phyloP scores from a whole-genome alignment of 495 filamentous ascomycete genomes.

The Podospora bellae-mahoneyi region DNA sequence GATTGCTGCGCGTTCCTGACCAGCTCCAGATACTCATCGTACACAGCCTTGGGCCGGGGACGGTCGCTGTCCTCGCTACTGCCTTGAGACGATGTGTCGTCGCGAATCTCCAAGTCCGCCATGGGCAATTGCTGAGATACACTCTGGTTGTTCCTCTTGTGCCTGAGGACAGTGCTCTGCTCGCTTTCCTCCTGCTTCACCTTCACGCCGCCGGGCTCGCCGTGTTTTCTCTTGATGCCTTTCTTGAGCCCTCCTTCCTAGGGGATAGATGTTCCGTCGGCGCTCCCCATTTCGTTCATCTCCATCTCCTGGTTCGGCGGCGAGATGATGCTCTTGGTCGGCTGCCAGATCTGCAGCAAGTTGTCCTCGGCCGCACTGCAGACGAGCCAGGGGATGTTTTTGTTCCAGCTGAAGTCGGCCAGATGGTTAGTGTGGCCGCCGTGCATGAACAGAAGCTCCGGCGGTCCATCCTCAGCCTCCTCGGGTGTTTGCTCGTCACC shows the following conservation, averaged over 20 bases:
- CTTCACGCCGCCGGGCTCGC: neutral
- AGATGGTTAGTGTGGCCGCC: slow-evolving; percentile 96
- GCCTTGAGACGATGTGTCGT: neutral
- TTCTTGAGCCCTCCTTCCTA: neutral
- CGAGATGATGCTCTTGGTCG: slow-evolving; percentile 83
- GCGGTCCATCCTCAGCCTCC: slow-evolving; percentile 93
- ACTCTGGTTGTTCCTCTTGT: neutral
- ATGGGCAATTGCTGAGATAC: neutral
- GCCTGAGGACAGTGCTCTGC: neutral
- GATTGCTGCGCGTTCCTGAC: neutral
- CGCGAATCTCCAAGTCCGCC: neutral
- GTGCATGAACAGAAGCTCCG: slow-evolving; percentile 98
- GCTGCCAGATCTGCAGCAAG: slow-evolving; percentile 92
- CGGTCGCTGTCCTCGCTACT: neutral
- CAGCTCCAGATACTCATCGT: neutral
- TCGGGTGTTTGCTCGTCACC: slow-evolving; percentile 94
- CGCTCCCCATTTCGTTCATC: slow-evolving; percentile 63
- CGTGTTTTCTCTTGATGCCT: neutral
- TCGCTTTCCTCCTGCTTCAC: neutral
- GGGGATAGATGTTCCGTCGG: neutral
- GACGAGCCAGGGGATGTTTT: slow-evolving; percentile 91
- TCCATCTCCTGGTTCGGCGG: slow-evolving; percentile 75
- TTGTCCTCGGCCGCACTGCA: slow-evolving; percentile 96
- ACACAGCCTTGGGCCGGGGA: neutral
- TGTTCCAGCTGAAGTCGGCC: slow-evolving; percentile 96